Evolutionary conservation across 1,284 basidiomycete species (phyloP).

Genomic region (Ganoderma sinense): DNA sequence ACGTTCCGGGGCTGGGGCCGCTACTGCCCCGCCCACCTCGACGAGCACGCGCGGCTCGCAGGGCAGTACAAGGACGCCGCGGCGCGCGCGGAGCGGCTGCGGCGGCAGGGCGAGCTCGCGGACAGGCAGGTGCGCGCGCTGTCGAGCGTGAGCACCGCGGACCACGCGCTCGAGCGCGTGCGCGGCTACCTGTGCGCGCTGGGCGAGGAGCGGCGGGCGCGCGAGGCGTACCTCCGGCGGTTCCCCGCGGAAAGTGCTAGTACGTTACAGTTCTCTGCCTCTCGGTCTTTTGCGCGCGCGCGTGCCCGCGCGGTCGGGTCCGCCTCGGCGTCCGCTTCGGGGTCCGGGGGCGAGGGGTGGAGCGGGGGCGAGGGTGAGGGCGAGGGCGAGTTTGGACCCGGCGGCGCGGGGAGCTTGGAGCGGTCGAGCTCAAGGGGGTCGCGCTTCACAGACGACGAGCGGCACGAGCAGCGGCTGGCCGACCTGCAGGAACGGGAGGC

Average conservation of each 20-base stretch:
- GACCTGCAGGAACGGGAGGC: conserved; percentile 8
- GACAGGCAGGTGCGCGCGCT: conserved; percentile 16
- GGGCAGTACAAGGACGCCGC: conserved; percentile 19
- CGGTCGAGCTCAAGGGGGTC: conserved; percentile 6
- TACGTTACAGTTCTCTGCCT: conserved; percentile 1
- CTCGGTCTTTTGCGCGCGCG: neutral
- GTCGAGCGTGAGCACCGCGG: conserved; percentile 1
- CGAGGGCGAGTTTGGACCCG: neutral
- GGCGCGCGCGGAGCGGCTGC: conserved; percentile 18
- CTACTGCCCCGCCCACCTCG: conserved; percentile 16
- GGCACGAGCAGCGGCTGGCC: conserved; percentile 10
- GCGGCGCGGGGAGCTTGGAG: neutral
- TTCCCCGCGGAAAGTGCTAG: conserved; percentile 13
- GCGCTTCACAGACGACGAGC: conserved; percentile 12
- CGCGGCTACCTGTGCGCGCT: conserved; percentile 12
- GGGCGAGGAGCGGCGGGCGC: conserved; percentile 9
- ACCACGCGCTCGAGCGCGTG: conserved; percentile 14
- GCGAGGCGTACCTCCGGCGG: conserved; percentile 9
- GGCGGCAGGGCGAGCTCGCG: conserved; percentile 9
- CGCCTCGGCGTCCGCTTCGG: neutral
- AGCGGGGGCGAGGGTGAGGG: neutral
- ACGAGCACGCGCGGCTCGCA: conserved; percentile 17
- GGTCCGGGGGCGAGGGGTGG: neutral
- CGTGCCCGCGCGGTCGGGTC: neutral
- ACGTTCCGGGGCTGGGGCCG: conserved; percentile 21